Evolutionary conservation across 345 rosid genomes (phyloP).

Genomic region (Citropsis articulata): DNA sequence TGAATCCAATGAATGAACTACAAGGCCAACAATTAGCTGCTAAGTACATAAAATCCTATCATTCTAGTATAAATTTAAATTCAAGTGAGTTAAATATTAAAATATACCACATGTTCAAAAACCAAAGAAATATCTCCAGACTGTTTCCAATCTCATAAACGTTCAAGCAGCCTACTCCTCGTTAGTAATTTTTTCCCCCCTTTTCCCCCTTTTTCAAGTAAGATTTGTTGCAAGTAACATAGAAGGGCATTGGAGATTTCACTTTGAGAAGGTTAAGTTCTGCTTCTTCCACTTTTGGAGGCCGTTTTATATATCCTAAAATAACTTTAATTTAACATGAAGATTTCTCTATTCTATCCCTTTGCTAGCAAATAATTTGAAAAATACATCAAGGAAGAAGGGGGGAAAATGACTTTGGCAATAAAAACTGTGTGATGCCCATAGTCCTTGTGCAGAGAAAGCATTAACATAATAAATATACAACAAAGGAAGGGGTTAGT

Average conservation of each 20-base stretch:
- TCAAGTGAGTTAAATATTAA: background rate
- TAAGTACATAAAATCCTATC: background rate
- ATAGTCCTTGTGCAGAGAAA: background rate
- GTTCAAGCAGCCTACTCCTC: background rate
- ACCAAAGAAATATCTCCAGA: background rate
- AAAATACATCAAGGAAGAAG: background rate
- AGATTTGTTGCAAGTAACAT: background rate
- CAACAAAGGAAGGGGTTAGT: slow-evolving; percentile 21
- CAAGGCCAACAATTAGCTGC: background rate
- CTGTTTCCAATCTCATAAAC: background rate
- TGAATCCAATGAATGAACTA: background rate
- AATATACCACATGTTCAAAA: background rate
- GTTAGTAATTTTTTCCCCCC: background rate
- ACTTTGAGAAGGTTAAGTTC: background rate
- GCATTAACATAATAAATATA: background rate
- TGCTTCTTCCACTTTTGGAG: background rate
- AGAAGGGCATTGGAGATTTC: background rate
- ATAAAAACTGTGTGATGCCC: slow-evolving; percentile 2
- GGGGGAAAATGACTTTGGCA: background rate
- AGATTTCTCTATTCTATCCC: background rate
- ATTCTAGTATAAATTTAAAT: background rate
- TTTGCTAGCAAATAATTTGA: background rate
- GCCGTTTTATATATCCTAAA: background rate
- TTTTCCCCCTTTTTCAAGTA: background rate
- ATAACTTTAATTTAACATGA: background rate